These are phyloP conservation scores for Ramularia endophylla DNA, from an alignment of 2,329 filamentous ascomycete genomes.

Conservation along the genomic window DNA sequence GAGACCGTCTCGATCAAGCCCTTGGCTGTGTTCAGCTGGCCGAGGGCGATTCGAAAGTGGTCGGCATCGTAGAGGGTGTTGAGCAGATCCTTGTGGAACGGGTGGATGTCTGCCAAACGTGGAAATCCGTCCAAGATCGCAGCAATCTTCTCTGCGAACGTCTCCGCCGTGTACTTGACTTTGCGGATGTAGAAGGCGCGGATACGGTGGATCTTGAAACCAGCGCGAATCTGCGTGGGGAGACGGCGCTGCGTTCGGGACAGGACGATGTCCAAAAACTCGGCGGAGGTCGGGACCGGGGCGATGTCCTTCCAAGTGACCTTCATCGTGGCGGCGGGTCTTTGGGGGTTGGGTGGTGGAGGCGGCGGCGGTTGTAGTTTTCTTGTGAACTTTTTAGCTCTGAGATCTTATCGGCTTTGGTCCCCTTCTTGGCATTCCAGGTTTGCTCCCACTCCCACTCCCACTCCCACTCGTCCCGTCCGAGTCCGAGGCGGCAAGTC, in stretches of 20 bases:
- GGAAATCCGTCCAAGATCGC: conserved; percentile 91
- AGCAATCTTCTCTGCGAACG: conserved; percentile 88
- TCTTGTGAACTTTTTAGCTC: too few relatives aligned
- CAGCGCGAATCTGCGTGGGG: conserved; percentile 90
- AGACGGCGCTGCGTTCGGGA: conserved; percentile 87
- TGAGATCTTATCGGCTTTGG: too few relatives aligned
- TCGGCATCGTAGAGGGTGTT: conserved; percentile 99
- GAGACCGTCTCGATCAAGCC: conserved; percentile 94
- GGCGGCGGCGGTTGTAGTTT: too few relatives aligned
- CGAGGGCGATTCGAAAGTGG: conserved; percentile 94
- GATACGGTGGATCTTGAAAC: conserved; percentile 94
- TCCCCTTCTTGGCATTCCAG: too few relatives aligned
- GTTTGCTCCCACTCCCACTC: too few relatives aligned
- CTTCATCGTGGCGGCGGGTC: conserved; percentile 44
- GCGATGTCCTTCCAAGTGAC: conserved; percentile 53
- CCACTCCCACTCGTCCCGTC: too few relatives aligned
- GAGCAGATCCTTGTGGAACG: conserved; percentile 85
- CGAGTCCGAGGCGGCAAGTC: too few relatives aligned
- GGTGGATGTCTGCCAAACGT: conserved; percentile 86
- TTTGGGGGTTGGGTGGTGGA: too few relatives aligned
- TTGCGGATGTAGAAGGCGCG: conserved; percentile 94
- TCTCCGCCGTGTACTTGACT: conserved; percentile 97
- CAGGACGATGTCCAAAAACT: conserved; percentile 96
- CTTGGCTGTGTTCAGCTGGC: conserved; percentile 92
- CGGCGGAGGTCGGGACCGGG: conserved; percentile 70